Percentiles rank a stretch among this genome's conserved stretches.
Evolutionary conservation across 2,329 filamentous ascomycete species (phyloP).

Genomic region (Waltergamsia citrina): DNA sequence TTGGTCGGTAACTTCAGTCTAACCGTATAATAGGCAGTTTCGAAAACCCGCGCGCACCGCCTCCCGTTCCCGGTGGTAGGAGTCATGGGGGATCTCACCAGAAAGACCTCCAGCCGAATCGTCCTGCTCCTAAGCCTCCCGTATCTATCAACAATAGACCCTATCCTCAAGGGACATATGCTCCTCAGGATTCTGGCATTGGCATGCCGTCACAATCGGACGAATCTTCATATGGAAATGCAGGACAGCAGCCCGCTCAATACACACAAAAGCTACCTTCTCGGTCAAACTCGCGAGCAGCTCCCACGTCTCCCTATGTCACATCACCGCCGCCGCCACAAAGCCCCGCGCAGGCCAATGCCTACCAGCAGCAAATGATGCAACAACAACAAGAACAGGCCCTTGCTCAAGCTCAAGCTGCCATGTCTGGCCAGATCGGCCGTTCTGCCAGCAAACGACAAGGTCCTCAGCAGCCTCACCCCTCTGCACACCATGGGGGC

Average conservation of each 20-base stretch:
- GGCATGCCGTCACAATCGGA: conserved; percentile 50
- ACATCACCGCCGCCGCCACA: conserved; percentile 28
- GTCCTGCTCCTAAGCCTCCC: conserved; percentile 84
- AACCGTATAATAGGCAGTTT: conserved; percentile 58
- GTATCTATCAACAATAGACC: conserved; percentile 48
- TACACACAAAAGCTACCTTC: conserved; percentile 22
- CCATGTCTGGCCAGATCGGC: conserved; percentile 61
- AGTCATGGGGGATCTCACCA: conserved; percentile 32
- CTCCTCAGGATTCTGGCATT: conserved; percentile 53
- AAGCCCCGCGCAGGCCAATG: conserved; percentile 28
- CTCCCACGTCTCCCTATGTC: conserved; percentile 30
- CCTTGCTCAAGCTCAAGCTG: conserved; percentile 69
- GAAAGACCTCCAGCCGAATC: conserved; percentile 61
- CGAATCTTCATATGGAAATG: conserved; percentile 24
- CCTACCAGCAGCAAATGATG: conserved; percentile 53
- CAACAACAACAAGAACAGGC: conserved; percentile 85
- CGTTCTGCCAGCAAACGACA: conserved; percentile 67
- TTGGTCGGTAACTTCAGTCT: neutral
- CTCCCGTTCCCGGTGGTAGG: conserved; percentile 64
- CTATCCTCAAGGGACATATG: conserved; percentile 39
- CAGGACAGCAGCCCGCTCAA: neutral
- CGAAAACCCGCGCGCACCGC: conserved; percentile 89
- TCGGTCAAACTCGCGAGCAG: conserved; percentile 54
- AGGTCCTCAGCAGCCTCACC: conserved; percentile 18
- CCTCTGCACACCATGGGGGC: conserved; percentile 11